A percentile compares a stretch with the other conserved stretches of the same genome.
Evolutionary conservation across 78 protist species (phyloP).

Genomic region (Dictyostelium citrinum): DNA sequence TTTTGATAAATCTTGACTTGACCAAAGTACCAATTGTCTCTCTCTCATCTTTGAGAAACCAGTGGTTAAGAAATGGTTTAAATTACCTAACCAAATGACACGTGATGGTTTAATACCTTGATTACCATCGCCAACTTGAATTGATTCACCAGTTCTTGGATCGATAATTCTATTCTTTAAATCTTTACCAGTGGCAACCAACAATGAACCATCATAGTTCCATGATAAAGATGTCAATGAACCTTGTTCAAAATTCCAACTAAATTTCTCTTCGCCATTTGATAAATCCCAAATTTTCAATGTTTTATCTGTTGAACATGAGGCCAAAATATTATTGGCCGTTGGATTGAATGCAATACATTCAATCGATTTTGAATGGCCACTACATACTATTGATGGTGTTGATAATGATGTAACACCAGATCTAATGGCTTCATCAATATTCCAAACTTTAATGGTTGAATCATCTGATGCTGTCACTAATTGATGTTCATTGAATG

Average conservation of each 20-base stretch:
- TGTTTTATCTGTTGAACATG: constrained; percentile 78
- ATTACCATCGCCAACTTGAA: constrained; percentile 85
- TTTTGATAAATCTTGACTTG: constrained; percentile 58
- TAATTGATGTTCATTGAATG: constrained; percentile 50
- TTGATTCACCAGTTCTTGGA: constrained; percentile 76
- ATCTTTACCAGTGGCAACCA: constrained; percentile 92
- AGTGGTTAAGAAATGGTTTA: constrained; percentile 77
- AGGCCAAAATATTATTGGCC: constrained; percentile 69
- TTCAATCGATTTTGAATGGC: constrained; percentile 56
- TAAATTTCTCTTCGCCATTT: constrained; percentile 21
- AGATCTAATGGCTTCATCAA: not conserved
- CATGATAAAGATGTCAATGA: constrained; percentile 70
- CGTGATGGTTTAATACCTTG: constrained; percentile 94
- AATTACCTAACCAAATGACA: constrained; percentile 86
- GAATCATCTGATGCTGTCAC: constrained; percentile 81
- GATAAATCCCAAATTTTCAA: constrained; percentile 56
- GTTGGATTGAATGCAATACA: constrained; percentile 56
- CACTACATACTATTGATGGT: constrained; percentile 2
- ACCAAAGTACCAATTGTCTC: constrained; percentile 88
- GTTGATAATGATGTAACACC: not conserved
- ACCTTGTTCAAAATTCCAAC: constrained; percentile 8
- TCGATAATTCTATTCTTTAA: constrained; percentile 91
- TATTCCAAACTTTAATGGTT: constrained; percentile 68
- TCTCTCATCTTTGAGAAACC: constrained; percentile 92
- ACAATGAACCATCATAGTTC: constrained; percentile 91